These are phyloP conservation scores for Hygrophorus pudorinus DNA, from an alignment of 768 basidiomycete species.

Conservation along the genomic window DNA sequence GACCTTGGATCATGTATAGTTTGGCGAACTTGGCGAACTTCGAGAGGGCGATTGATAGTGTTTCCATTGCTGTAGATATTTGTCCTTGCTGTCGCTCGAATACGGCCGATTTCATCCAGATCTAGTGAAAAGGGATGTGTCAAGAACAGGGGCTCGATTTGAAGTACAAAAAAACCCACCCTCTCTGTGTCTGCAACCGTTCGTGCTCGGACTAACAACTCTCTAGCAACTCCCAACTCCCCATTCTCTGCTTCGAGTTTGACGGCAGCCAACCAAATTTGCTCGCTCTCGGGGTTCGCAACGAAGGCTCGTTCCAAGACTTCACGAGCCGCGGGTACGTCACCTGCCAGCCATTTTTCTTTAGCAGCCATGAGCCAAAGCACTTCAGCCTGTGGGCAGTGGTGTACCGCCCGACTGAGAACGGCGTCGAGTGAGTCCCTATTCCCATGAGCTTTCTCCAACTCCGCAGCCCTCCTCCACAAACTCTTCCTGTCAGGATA, in stretches of 20 bases:
- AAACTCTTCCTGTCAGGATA: constrained; percentile 80
- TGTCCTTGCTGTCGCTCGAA: constrained; percentile 89
- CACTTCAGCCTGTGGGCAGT: constrained; percentile 92
- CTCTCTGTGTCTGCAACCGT: constrained; percentile 88
- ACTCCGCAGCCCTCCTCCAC: constrained; percentile 86
- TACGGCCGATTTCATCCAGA: constrained; percentile 98
- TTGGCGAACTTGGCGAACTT: constrained; percentile 90
- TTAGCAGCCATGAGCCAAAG: constrained; percentile 98
- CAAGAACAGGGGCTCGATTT: background rate
- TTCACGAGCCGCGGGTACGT: constrained; percentile 84
- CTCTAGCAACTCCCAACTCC: constrained; percentile 75
- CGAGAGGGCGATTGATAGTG: constrained; percentile 59
- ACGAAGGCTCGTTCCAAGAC: constrained; percentile 86
- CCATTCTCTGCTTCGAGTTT: constrained; percentile 96
- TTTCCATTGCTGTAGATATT: constrained; percentile 62
- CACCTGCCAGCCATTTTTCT: constrained; percentile 87
- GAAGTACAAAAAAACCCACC: constrained; percentile 32
- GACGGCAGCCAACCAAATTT: constrained; percentile 96
- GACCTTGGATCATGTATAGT: constrained; percentile 95
- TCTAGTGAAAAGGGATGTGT: too few relatives aligned
- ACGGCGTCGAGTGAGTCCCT: constrained; percentile 78
- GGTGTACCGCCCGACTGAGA: constrained; percentile 71
- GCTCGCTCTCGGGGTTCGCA: constrained; percentile 93
- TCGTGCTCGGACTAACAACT: constrained; percentile 80
- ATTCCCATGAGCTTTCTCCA: constrained; percentile 87